Evolutionary conservation across 1,284 basidiomycete genomes (phyloP), one percentile per base, ranked within the genome.

Genomic region (Ustilago bromivora): DNA sequence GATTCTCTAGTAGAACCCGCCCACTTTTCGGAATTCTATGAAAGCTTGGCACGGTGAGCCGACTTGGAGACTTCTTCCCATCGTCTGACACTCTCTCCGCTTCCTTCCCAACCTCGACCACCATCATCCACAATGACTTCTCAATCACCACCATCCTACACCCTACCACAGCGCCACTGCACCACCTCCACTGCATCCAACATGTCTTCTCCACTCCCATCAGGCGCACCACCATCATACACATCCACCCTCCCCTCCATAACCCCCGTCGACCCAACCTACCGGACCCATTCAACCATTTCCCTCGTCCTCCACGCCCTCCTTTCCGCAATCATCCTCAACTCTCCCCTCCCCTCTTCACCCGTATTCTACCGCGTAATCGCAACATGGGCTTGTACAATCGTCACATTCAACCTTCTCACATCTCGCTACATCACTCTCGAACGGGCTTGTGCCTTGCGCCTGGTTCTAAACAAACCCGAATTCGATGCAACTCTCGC

Each of bases 321-420:
- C 19, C 43, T 46, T 8, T 51, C 31, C 23, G 49, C 49, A 11
- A 51, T 34, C 49, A 31, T 51, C 32, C 35, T 38, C 53, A 55
- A 35, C 35, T 13, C 35, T 13, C 12, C 10, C 49, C 23, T 51
- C 13, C 49, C 49, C 8, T 51, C 49, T 13, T 32, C 12, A 7
- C 11, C 19, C 6, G 19, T 23, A 13, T 36, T 55, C 11, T 19
- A 19, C 13, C 53, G 53, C 17, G 53, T 55, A 9, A 19, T 38
- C 8, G 11, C 12, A 2, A 41, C 41, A 3, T 32, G 41, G 28
- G 17, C 47, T 31, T 9, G 19, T 13, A 57, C 41, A 8, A 9
- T 32, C 31, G 40, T 13, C 10, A 71, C 69, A 2, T 66, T 66
- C 23, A 34, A 12, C 15, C 9, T 63, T 9, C 57, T 72, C 28